Base-by-base conservation (phyloP, 2,329 filamentous ascomycete genomes). In the Colletotrichum destructivum region DNA sequence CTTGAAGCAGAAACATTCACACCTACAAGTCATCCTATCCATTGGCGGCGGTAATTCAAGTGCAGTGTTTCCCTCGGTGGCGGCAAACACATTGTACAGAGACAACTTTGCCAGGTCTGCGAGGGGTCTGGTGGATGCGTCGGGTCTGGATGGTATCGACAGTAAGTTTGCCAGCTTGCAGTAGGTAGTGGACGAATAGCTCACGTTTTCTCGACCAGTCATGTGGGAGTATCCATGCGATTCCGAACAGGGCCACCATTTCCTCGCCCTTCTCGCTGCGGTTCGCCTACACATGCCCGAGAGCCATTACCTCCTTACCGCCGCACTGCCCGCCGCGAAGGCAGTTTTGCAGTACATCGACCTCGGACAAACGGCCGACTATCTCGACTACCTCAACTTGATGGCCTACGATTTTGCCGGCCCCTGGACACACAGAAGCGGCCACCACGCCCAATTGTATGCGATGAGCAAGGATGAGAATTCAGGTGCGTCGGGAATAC, bases 351-450 rank as follows among this genome's bases (percentile, higher is more conserved):
- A 90, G 75, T 87, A 92, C 77, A 93, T 96, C 78, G 89, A 95
- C 78, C 83, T 96, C 13, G 82, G 81, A 26, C 83, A 85, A 68
- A 89, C 91, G 13, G 87, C 91, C 61, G 83, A 88, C 56, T 91
- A 93, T 75, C 85, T 96, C 46, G 93, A 96, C 80, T 87, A 91
- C 73, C 83, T 96, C 79, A 96, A 96, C 79, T 83, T 96, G 46
- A 94, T 93, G 88, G 89, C 93, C 1, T 96, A 95, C 81, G 93
- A 96, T 80, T 93, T 95, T 77, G 90, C 88, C 35, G 93, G 93
- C 1, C 85, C 89, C 4, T 95, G 93, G 93, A 89, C 88, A 1
- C 79, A 84, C 40, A 88, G 87, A 69, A 89, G 89, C 56, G 93
- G 93, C 8, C 92, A 96, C 79, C 94, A 96, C 66, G 89, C 93